Conservation (phyloP, 345 rosid genomes). For the Abelmoschus esculentus region DNA sequence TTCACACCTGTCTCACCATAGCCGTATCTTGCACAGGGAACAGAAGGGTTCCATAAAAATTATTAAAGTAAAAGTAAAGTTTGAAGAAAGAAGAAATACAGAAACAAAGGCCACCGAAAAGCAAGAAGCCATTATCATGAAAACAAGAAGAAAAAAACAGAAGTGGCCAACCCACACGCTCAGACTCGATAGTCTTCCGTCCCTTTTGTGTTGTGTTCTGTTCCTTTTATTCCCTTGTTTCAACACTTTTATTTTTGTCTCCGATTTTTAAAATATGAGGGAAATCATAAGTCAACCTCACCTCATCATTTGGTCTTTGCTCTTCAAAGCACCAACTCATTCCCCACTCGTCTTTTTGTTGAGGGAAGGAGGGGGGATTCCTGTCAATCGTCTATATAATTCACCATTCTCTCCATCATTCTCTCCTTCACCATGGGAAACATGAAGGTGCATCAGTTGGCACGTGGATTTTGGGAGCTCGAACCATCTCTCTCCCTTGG, state of each 20-base stretch:
- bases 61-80: too few relatives aligned
- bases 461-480: conserved; percentile 70
- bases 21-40: too few relatives aligned
- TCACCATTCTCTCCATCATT: conserved; percentile 22
- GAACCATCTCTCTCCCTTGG: conserved; percentile 72
- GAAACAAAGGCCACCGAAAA: too few relatives aligned
- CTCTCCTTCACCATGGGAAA: conserved; percentile 41
- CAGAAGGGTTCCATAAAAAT: too few relatives aligned
- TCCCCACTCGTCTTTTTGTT: conserved; percentile 25
- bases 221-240: conserved; percentile 1
- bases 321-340: conserved; percentile 12
- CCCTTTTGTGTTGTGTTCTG: background rate
- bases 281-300: conserved; percentile 82
- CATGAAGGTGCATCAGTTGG: conserved; percentile 71
- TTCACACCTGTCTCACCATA: too few relatives aligned
- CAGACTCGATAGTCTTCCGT: background rate
- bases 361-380: background rate
- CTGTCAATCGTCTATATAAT: conserved; percentile 38
- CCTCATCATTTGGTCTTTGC: conserved; percentile 95
- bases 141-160: conserved; percentile 42
- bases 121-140: conserved; percentile 60
- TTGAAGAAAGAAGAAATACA: conserved; percentile 10
- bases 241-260: conserved; percentile 7
- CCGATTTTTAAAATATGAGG: conserved; percentile 10
- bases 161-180: conserved; percentile 68